These are phyloP conservation scores for Canavalia ensiformis DNA, from an alignment of 306 rosid species.

Conservation along the genomic window DNA sequence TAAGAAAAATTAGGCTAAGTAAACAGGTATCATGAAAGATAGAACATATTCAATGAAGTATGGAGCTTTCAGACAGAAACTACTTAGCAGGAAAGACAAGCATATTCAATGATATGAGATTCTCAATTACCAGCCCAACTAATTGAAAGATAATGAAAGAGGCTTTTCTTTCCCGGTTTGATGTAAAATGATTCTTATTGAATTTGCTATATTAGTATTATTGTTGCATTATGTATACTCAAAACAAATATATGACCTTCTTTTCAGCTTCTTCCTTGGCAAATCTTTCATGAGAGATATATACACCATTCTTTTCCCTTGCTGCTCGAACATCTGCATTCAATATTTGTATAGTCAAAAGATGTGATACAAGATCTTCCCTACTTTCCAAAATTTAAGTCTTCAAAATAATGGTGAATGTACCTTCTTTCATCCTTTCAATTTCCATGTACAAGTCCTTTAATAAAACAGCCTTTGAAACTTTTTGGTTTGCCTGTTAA, in stretches of 20 bases:
- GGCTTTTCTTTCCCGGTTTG: neutral
- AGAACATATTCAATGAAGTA: neutral
- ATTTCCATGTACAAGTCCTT: slow-evolving; percentile 90
- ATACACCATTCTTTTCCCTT: slow-evolving; percentile 95
- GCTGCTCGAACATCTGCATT: slow-evolving; percentile 91
- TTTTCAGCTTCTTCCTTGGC: slow-evolving; percentile 92
- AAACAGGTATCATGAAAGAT: slow-evolving; percentile 14
- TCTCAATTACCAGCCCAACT: neutral
- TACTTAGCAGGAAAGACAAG: neutral
- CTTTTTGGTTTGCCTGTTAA: slow-evolving; percentile 88
- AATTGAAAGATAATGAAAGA: neutral
- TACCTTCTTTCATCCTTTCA: slow-evolving; percentile 96
- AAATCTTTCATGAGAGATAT: slow-evolving; percentile 89
- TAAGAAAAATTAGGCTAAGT: slow-evolving; percentile 39
- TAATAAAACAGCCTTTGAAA: slow-evolving; percentile 85
- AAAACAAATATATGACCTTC: slow-evolving; percentile 63
- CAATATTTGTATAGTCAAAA: slow-evolving; percentile 13
- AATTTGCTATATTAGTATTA: neutral
- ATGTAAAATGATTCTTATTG: neutral
- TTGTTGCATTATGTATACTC: neutral
- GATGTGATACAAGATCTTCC: slow-evolving; percentile 31
- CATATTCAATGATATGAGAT: neutral
- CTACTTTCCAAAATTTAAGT: slow-evolving; percentile 19
- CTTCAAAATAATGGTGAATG: neutral
- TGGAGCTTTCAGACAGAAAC: slow-evolving; percentile 30